Evolutionary conservation across 225 moss, liverwort and hornwort species (phyloP), one percentile per base, ranked within the genome.

Genomic region (Polytrichum formosum): DNA sequence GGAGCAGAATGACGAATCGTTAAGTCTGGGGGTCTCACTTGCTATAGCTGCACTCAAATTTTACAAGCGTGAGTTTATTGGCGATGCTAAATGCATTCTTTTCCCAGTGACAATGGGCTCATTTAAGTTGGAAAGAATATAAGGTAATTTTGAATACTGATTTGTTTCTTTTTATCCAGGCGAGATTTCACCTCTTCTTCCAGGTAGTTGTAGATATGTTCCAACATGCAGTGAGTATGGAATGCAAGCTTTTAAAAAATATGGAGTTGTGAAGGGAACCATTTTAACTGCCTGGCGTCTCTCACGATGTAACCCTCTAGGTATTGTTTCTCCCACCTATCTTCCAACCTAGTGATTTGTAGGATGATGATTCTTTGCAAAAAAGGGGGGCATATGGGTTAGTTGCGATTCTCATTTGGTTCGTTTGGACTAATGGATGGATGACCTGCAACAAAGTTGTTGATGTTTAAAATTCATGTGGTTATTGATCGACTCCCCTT

Each of bases 181-280:
- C 1, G 92, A 94, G 77, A 82, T 97, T 54, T 97, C 97, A 65
- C 88, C 94, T 26, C 55, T 87, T 22, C 68, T 91, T 62, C 97
- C 94, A 64, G 88, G 92, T 20, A 92, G 92, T 69, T 97, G 97
- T 81, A 90, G 97, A 25, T 97, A 90, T 73, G 89, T 97, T 16
- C 97, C 97, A 72, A 97, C 94, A 4, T 97, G 97, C 55, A 97
- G 97, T 70, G 94, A 94, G 54, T 97, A 94, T 75, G 92, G 92
- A 20, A 91, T 91, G 79, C 87, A 91, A 82, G 94, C 97, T 31
- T 97, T 87, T 66, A 92, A 84, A 74, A 92, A 75, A 56, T 97
- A 97, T 5, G 94, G 94, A 46, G 85, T 97, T 55, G 66, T 80
- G 64, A 97, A 94, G 76, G 97, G 94, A 67, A 72, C 84, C n/a